Evolutionary conservation across 2,329 filamentous ascomycete genomes (phyloP).

Genomic region (Pleoardoris graminearum): DNA sequence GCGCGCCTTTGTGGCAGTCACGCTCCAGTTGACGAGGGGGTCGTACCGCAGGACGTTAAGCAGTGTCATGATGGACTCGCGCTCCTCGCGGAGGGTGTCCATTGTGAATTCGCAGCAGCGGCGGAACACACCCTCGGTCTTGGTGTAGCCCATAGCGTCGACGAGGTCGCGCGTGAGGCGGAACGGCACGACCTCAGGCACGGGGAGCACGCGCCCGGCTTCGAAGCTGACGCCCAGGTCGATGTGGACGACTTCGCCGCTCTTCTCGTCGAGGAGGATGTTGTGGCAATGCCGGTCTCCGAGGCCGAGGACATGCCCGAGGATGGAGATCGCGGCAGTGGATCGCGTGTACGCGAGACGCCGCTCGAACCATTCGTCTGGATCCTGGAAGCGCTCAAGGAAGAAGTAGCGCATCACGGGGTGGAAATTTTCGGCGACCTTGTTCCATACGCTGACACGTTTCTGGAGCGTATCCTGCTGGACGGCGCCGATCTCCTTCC

Average conservation of each 20-base stretch:
- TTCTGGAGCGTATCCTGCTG: slow-evolving; percentile 70
- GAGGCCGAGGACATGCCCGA: slow-evolving; percentile 89
- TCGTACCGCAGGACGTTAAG: slow-evolving; percentile 98
- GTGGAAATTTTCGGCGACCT: slow-evolving; percentile 79
- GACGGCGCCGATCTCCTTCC: slow-evolving; percentile 76
- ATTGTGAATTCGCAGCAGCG: slow-evolving; percentile 98
- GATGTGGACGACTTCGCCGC: slow-evolving; percentile 94
- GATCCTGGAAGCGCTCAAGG: slow-evolving; percentile 89
- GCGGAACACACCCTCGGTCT: slow-evolving; percentile 93
- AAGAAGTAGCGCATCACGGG: slow-evolving; percentile 98
- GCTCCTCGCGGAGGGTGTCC: slow-evolving; percentile 90
- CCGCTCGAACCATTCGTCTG: slow-evolving; percentile 92
- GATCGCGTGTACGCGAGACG: slow-evolving; percentile 89
- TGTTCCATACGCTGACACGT: slow-evolving; percentile 74
- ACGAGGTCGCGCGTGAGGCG: slow-evolving; percentile 91
- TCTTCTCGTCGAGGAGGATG: slow-evolving; percentile 86
- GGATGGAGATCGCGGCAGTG: slow-evolving; percentile 91
- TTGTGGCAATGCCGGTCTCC: slow-evolving; percentile 97
- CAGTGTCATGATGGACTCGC: slow-evolving; percentile 97
- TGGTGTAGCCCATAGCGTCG: slow-evolving; percentile 94
- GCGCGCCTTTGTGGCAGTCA: slow-evolving; percentile 70
- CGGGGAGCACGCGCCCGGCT: slow-evolving; percentile 88
- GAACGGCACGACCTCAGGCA: slow-evolving; percentile 96
- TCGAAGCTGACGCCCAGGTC: slow-evolving; percentile 97
- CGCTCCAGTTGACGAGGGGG: slow-evolving; percentile 93